Evolutionary conservation across 2,329 filamentous ascomycete species (phyloP), one percentile per base, ranked within the genome.

Genomic region (Fusarium papillatum): DNA sequence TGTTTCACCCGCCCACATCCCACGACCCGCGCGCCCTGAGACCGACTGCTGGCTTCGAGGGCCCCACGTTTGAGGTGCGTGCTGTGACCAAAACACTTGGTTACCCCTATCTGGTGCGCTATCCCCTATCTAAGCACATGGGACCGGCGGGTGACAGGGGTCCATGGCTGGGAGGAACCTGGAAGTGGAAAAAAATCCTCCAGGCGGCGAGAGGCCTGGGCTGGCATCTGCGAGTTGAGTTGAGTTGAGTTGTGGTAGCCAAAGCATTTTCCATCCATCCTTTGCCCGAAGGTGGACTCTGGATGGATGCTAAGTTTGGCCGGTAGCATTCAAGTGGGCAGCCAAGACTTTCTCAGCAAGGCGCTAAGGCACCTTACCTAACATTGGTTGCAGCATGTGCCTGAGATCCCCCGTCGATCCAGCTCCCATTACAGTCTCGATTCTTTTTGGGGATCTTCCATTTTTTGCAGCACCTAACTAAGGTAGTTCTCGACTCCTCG

Each of bases 31-130:
- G 41, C 66, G 66, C 31, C 66, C 62, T 64, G 60, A 69, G 60
- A 66, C 72, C 59, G 48, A 59, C 73, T 57, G 61, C 73, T 74
- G 67, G 64, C 66, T 69, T 75, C 72, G 66, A 62, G 50, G 50
- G 71, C 55, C 72, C 67, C 68, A 64, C 41, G 55, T 64, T 70
- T 74, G 41, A 68, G 68, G 39, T 60, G 64, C 36, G 64, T 66
- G 48, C 63, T 64, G 59, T 66, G 69, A 70, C 65, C 63, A 73
- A 75, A 75, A 76, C 66, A 74, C 73, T 71, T 71, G 69, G 46
- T 75, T 76, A 76, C 74, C 71, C 74, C 74, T 75, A 77, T 77
- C 71, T 72, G 71, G 65, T 74, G 65, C 75, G 68, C 61, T 69
- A 75, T 72, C 77, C 75, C 76, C 74, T 78, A 75, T 76, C 66